Evolutionary conservation across 148 eudicot species (phyloP), one percentile per base, ranked within the genome.

Genomic region (Chenopodium album): DNA sequence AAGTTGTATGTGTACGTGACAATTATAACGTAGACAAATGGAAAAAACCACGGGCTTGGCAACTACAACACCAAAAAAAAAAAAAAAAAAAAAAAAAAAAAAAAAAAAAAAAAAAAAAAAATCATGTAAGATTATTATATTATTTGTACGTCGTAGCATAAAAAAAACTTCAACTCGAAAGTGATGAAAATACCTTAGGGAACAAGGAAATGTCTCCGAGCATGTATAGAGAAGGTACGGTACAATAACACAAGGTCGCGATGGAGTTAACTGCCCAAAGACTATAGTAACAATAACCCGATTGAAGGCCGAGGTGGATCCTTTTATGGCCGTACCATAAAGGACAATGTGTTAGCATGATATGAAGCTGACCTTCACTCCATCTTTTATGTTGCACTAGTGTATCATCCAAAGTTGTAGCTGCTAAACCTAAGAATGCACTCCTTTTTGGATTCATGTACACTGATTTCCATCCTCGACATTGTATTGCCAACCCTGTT

Each of bases 331-430:
- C 99, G 79, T 87, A 87, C 84, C 85, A 82, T 4, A 87, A 76
- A 46, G 98, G 98, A 78, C 92, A 89, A 75, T 94, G 82, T 80
- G 84, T 84, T 26, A 96, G 78, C 77, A 92, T 50, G 71, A 96
- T 88, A 76, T 88, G 92, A 1, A 96, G 80, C 29, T 92, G 82
- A 10, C 99, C 99, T 84, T 94, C 98, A 9, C 98, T 87, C 99
- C 99, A 96, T 85, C 99, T 90, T 84, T 91, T 92, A 52, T 94
- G 97, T 69, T 92, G 97, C 78, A 94, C 83, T 19, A 96, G 79
- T 48, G 88, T 54, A 69, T 90, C 94, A 67, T 71, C 89, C 31
- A 94, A 82, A 14, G 93, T 85, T 1, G 91, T 92, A n/a, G 91
- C 84, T n/a, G 84, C 87, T 26, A 89, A 70, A 6, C 99, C 99